Percentiles rank a stretch among this genome's conserved stretches.
Conservation (phyloP, 23 red algal genomes). For the Cyanidioschyzon merolae region DNA sequence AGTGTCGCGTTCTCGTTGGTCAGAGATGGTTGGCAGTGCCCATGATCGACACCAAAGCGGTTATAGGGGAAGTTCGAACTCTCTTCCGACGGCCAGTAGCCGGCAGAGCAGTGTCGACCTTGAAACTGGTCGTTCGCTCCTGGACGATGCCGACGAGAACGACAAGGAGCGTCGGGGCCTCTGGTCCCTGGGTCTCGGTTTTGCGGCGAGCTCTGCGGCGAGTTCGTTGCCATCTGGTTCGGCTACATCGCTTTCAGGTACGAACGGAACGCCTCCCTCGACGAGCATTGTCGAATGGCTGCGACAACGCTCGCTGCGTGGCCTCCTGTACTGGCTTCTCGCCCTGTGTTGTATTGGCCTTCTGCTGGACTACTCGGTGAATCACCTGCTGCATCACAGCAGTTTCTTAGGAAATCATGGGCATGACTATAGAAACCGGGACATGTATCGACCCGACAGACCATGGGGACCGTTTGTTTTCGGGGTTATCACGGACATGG, state of each 20-base stretch:
- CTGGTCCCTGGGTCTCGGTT: neutral
- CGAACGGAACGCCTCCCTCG: neutral
- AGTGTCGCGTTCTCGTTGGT: neutral
- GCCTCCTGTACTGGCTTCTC: neutral
- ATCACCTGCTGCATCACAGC: neutral
- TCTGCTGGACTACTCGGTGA: neutral
- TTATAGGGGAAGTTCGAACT: neutral
- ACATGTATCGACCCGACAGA: neutral
- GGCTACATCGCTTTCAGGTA: neutral
- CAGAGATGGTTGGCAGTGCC: neutral
- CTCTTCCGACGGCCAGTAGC: neutral
- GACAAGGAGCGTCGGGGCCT: neutral
- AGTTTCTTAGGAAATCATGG: neutral
- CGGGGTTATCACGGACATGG: conserved; percentile 9
- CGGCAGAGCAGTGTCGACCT: neutral
- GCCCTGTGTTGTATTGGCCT: neutral
- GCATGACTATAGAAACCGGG: neutral
- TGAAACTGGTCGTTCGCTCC: neutral
- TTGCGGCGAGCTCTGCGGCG: neutral
- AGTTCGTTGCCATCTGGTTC: neutral
- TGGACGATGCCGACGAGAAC: neutral
- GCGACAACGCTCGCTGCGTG: neutral
- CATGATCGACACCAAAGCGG: neutral
- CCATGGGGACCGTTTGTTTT: neutral
- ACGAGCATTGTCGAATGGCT: neutral